A percentile compares a stretch with the other conserved stretches of the same genome.
Conservation (phyloP, 139 green algal species). For the Chlorella sorokiniana region DNA sequence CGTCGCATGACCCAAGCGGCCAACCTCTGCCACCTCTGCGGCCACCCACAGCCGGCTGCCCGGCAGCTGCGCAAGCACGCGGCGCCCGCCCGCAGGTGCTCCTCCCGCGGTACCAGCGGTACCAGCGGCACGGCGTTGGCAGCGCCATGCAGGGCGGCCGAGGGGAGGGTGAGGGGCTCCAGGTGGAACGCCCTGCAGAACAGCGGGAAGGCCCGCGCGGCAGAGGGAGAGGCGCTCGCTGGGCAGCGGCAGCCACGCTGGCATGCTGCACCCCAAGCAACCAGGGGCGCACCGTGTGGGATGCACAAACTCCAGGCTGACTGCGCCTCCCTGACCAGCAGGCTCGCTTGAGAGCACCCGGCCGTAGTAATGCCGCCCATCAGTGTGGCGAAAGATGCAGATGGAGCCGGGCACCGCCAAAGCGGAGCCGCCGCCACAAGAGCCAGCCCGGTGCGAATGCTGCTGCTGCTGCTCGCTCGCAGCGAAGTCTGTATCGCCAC, state of each 20-base stretch:
- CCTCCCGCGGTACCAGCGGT: no score
- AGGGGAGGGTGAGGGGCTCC: background rate
- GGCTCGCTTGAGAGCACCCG: background rate
- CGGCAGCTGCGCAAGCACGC: background rate
- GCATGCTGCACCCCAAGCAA: background rate
- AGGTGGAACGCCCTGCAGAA: conserved; percentile 3
- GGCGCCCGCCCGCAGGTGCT: background rate
- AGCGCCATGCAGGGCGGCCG: background rate
- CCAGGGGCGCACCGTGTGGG: conserved; percentile 12
- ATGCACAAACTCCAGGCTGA: background rate
- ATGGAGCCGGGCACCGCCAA: background rate
- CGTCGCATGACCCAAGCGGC: background rate
- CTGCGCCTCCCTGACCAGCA: background rate
- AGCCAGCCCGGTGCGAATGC: background rate
- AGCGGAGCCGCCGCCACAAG: background rate
- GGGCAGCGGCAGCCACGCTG: background rate
- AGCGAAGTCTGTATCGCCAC: background rate
- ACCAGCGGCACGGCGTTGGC: no score
- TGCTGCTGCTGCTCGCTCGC: background rate
- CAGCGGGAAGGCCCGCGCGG: background rate
- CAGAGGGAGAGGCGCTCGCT: background rate
- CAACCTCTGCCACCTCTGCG: conserved; percentile 10
- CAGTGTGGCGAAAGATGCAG: conserved; percentile 18
- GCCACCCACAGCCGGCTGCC: conserved; percentile 19
- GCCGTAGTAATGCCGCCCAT: conserved; percentile 21